Conservation (phyloP, 75 land plant species). For the Cryptomeria japonica region DNA sequence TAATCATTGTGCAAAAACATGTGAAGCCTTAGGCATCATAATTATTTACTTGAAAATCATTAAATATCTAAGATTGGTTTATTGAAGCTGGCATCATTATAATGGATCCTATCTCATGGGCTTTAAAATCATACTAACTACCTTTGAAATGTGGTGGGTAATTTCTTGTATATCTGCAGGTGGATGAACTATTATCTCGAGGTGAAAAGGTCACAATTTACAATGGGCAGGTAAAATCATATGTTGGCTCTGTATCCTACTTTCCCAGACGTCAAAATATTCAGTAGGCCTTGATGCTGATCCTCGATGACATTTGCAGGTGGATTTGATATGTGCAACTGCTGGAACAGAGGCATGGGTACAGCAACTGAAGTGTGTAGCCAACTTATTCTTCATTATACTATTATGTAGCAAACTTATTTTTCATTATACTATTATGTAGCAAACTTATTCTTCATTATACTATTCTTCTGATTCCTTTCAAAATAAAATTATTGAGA, state of each 20-base stretch:
- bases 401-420: not conserved
- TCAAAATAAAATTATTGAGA: not conserved
- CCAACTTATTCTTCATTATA: not conserved
- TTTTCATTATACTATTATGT: not conserved
- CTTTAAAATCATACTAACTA: not conserved
- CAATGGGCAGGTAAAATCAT: constrained; percentile 66
- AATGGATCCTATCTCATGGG: not conserved
- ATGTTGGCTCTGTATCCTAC: not conserved
- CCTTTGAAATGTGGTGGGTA: not conserved
- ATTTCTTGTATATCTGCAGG: constrained; percentile 36
- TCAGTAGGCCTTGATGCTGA: no score
- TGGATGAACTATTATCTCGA: constrained; percentile 66
- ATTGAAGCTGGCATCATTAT: not conserved
- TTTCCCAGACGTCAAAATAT: no score
- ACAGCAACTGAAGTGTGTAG: constrained; percentile 67
- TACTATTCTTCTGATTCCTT: not conserved
- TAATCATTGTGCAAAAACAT: no score
- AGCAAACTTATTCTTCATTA: not conserved
- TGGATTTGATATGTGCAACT: constrained; percentile 84
- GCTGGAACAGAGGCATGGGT: constrained; percentile 87
- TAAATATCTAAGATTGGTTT: not conserved
- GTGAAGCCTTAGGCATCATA: no score
- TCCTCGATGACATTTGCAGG: constrained; percentile 19
- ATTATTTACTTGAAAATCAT: not conserved
- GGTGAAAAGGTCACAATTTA: constrained; percentile 83